Evolutionary conservation across 306 rosid genomes (phyloP), one percentile per base, ranked within the genome.

Genomic region (Aeschynomene evenia): DNA sequence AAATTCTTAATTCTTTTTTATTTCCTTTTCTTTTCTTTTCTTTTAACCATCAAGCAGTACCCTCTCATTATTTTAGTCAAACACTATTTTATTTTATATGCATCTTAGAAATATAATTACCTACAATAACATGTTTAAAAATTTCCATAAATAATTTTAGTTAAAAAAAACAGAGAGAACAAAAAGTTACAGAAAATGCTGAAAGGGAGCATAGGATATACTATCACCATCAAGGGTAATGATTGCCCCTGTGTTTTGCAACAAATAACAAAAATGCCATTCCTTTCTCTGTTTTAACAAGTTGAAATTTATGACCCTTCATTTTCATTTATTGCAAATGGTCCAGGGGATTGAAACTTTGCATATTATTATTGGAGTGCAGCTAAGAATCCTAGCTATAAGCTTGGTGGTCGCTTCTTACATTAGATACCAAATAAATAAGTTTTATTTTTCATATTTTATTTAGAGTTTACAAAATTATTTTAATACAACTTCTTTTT

Each of bases 31-130:
- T 45, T 45, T 15, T 4, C 0, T 9, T 9, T 37, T 45, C 5
- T 76, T 82, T 74, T 61, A 42, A 57, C 75, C 20, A 54, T 70
- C 43, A 66, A 26, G 21, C 49, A 37, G 52, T 26, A 33, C 56
- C 31, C 39, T 51, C 21, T 13, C 12, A 75, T 80, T 84, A 74
- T 77, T 88, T 74, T 86, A 75, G 85, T 85, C 85, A 81, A 86
- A 86, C 76, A 15, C 19, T 45, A 45, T 4, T 45, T 45, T 86
- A 80, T 21, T 84, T 73, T 76, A 73, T 62, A 9, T 9, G 2
- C 9, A 37, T 9, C 12, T 33, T 33, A 33, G 37, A 33, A 33
- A 33, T 6, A 33, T 33, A 33, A 33, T 33, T 33, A 33, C 37
- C 43, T 9, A 37, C 3, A 9, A 9, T 37, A 37, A 10, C 43